Conservation (phyloP, 306 rosid genomes). For the Fagus sylvatica region DNA sequence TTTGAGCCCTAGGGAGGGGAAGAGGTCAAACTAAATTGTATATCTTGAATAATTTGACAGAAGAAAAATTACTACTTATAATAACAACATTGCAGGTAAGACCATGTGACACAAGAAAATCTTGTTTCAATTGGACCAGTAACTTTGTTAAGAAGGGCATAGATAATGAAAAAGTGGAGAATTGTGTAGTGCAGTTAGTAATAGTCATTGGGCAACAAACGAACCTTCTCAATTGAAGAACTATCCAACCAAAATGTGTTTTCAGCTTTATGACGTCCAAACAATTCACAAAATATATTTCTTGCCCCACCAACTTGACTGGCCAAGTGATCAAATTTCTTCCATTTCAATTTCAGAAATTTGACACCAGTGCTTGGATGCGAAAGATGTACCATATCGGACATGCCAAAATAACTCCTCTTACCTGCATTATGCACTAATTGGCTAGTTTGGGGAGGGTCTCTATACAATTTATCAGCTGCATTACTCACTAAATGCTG, state of each 20-base stretch:
- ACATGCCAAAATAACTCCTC: conserved; percentile 31
- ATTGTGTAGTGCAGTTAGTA: background rate
- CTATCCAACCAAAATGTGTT: conserved; percentile 98
- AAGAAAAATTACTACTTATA: background rate
- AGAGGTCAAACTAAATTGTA: too few relatives aligned
- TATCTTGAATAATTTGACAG: background rate
- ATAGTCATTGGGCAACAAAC: conserved; percentile 16
- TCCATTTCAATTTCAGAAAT: conserved; percentile 82
- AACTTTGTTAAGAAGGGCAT: background rate
- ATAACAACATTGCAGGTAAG: background rate
- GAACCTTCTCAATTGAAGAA: conserved; percentile 90
- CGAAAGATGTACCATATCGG: conserved; percentile 38
- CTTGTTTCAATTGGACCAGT: background rate
- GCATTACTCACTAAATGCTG: conserved; percentile 33
- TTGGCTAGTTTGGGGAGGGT: conserved; percentile 30
- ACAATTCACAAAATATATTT: conserved; percentile 70
- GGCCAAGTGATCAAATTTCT: conserved; percentile 67
- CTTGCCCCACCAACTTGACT: conserved; percentile 80
- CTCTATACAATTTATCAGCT: conserved; percentile 29
- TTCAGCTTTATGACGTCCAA: conserved; percentile 73
- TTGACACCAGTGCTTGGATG: conserved; percentile 47
- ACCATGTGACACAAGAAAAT: background rate
- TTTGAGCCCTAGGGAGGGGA: too few relatives aligned
- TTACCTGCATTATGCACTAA: conserved; percentile 27
- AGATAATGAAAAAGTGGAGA: background rate